Evolutionary conservation across 1,284 basidiomycete species (phyloP), one percentile per base, ranked within the genome.

Genomic region (Phaffia rhodozyma): DNA sequence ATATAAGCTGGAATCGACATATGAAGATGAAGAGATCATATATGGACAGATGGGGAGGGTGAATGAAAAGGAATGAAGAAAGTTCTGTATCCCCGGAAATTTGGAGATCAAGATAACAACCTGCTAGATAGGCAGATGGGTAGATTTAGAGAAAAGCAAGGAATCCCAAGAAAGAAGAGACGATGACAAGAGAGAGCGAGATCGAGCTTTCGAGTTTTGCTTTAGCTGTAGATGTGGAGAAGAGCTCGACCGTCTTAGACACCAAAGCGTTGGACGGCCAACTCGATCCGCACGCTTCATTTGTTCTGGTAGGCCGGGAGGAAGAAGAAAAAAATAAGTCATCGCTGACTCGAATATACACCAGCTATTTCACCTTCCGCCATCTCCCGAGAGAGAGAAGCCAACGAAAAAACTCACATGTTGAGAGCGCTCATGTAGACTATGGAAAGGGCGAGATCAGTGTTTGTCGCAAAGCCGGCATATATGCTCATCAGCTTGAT

Each of bases 401-500:
- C 3, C 30, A n/a, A 30, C 27, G 27, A 62, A 51, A 59, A 63
- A 62, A 66, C 58, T 52, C 25, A 62, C 61, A 49, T 48, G n/a
- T 51, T n/a, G 27, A 60, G 50, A 21, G 58, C 62, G 1, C 2
- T 20, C 9, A 16, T 23, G 51, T 64, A 64, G 0, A 47, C 58
- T 1, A 4, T 3, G 3, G 58, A 50, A n/a, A 64, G 56, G 20
- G 62, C 58, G 7, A 60, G 47, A 1, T 30, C 48, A 13, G 25
- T 48, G 62, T 64, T 60, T 29, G 58, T 23, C 9, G 62, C 62
- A 13, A 38, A 72, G 63, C 3, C 76, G 13, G 75, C 77, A 70
- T 83, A 87, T 34, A 76, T 68, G 18, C 70, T 72, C 78, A 87
- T 79, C 9, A 86, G 66, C 66, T 71, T 77, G 70, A 80, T 78